Base-by-base conservation (phyloP, 495 filamentous ascomycete species). In the Hypomontagnella submonticulosa region DNA sequence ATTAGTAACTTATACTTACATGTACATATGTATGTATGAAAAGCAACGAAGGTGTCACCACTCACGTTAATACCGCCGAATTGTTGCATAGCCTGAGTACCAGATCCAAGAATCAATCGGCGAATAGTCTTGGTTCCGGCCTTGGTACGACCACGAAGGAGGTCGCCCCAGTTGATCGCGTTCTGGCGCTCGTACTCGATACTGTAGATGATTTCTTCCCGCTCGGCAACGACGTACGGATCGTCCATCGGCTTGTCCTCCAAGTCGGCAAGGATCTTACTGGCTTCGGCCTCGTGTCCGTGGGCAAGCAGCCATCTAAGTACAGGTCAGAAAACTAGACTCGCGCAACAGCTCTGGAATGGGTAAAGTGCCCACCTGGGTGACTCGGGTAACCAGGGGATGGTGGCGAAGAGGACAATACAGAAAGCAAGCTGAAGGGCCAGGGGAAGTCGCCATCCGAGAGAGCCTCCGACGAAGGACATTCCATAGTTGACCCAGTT, bases 401-500 rank as follows among this genome's bases (percentile, higher is more conserved):
- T 55, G 16, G 76, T 74, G 40, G 63, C 32, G 50, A 78, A 73
- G 20, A 77, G 70, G 9, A 76, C 52, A 37, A 72, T 11, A 57
- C 75, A 83, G 73, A 86, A 84, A 32, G 75, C 75, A 4, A 72
- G 33, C 12, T 79, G 78, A 6, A 87, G 76, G 10, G 84, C 50
- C 1, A 87, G 58, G 4, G 85, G 84, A 6, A 73, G 62, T 18
- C 74, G 59, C 74, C 74, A 76, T 37, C 55, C 67, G 11, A 74
- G 23, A 12, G 70, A 63, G 4, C 74, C 73, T 71, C 77, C 75
- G 78, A 74, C 84, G 75, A 56, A 87, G 79, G 40, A 83, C 84
- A 69, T 88, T 82, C 20, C 87, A 78, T 16, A 87, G 32, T 69
- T 69, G 11, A 84, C 37, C 74, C 81, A 86, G 61, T 84, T 88